These are phyloP conservation scores for Paraphoma sp. DNA, from an alignment of 2,329 filamentous ascomycete species.

Conservation along the genomic window DNA sequence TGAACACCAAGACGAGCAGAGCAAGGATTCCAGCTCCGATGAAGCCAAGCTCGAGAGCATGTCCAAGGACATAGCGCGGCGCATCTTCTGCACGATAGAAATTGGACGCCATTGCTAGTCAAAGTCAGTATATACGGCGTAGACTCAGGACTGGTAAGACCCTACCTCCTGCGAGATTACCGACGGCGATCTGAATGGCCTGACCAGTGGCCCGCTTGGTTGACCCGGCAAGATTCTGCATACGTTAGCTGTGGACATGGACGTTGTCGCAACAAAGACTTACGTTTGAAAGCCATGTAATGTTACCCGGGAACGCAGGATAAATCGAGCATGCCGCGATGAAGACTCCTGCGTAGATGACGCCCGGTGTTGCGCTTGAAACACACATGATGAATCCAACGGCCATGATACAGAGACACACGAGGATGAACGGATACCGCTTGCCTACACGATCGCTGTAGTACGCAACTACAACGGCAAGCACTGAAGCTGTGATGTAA, in stretches of 20 bases:
- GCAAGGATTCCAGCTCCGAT: constrained; percentile 56
- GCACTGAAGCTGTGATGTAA: constrained; percentile 48
- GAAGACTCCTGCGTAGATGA: constrained; percentile 48
- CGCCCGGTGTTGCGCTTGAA: constrained; percentile 37
- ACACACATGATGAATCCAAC: constrained; percentile 49
- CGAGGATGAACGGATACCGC: constrained; percentile 44
- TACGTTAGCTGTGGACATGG: constrained; percentile 19
- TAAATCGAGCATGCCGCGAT: constrained; percentile 47
- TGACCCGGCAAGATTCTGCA: constrained; percentile 58
- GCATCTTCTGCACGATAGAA: constrained; percentile 66
- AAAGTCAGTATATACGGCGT: constrained; percentile 9
- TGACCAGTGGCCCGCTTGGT: constrained; percentile 60
- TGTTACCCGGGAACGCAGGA: constrained; percentile 47
- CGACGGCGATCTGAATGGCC: constrained; percentile 57
- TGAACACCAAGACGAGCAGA: constrained; percentile 52
- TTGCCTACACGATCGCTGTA: constrained; percentile 39
- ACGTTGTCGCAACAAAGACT: constrained; percentile 3
- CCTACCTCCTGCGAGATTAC: constrained; percentile 51
- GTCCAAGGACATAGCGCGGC: constrained; percentile 59
- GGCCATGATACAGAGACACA: constrained; percentile 40
- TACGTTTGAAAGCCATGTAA: constrained; percentile 61
- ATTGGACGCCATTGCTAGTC: constrained; percentile 70
- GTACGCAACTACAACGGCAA: constrained; percentile 42
- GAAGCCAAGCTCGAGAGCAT: constrained; percentile 60
- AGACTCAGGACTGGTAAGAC: neutral